These are phyloP conservation scores for Ceratobasidium sp. DNA, from an alignment of 1,284 basidiomycete genomes.

Conservation along the genomic window DNA sequence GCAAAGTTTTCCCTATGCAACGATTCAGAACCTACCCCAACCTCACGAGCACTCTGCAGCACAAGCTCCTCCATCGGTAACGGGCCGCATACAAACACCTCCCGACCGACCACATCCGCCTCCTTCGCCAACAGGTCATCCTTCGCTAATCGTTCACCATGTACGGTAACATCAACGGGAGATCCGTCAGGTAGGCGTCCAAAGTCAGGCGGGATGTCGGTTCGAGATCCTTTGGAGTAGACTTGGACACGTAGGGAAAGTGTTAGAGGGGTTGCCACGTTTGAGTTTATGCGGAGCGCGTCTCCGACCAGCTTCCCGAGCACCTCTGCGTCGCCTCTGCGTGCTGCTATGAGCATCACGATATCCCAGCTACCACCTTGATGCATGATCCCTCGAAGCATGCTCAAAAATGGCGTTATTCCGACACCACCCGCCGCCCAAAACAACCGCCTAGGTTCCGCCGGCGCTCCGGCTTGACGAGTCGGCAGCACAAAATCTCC, in stretches of 20 bases:
- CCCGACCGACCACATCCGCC: constrained; percentile 14
- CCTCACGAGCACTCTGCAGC: constrained; percentile 53
- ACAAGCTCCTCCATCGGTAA: constrained; percentile 51
- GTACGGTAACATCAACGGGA: constrained; percentile 14
- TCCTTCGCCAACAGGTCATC: background rate
- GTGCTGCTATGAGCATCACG: constrained; percentile 63
- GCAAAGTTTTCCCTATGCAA: constrained; percentile 60
- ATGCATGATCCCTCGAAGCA: constrained; percentile 58
- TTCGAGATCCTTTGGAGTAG: constrained; percentile 20
- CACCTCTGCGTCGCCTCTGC: constrained; percentile 62
- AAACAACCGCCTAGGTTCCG: constrained; percentile 54
- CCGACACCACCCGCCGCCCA: constrained; percentile 73
- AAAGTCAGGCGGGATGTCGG: constrained; percentile 18
- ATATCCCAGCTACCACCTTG: constrained; percentile 58
- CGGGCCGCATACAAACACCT: constrained; percentile 49
- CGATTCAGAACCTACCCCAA: constrained; percentile 54
- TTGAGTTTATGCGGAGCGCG: constrained; percentile 51
- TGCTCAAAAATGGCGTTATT: constrained; percentile 69
- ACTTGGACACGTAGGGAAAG: constrained; percentile 30
- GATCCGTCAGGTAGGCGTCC: constrained; percentile 12
- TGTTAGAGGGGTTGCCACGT: background rate
- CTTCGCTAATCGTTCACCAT: constrained; percentile 26
- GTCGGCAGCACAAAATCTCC: constrained; percentile 59
- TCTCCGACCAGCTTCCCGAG: constrained; percentile 59
- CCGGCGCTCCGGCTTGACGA: background rate